Conservation (phyloP, 116 monocot genomes). For the Trichopus zeylanicus region DNA sequence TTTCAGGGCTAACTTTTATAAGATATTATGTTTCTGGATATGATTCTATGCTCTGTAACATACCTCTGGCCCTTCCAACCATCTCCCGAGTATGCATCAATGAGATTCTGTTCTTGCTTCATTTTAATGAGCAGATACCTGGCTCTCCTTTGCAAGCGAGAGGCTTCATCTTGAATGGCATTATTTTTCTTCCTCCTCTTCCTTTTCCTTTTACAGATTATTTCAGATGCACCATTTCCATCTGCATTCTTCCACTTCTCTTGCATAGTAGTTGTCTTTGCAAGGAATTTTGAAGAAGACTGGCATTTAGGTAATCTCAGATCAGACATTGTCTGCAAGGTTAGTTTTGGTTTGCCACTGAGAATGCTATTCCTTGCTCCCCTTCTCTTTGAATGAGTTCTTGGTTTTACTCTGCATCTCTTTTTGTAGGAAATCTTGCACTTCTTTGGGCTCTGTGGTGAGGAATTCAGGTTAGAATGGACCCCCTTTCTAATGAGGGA, state of each 20-base stretch:
- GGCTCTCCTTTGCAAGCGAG: conserved; percentile 56
- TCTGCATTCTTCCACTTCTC: conserved; percentile 3
- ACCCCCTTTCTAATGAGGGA: conserved; percentile 12
- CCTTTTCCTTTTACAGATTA: conserved; percentile 21
- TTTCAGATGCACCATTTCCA: conserved; percentile 14
- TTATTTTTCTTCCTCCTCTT: conserved; percentile 37
- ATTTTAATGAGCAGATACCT: conserved; percentile 76
- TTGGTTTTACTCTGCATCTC: conserved; percentile 15
- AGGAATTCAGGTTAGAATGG: conserved; percentile 20
- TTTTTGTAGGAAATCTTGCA: conserved; percentile 21
- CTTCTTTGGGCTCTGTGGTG: conserved; percentile 12
- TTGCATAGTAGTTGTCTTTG: conserved; percentile 5
- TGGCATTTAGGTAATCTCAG: conserved; percentile 10
- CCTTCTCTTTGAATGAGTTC: conserved; percentile 17
- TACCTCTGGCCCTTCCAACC: conserved; percentile 95
- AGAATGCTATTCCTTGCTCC: conserved; percentile 17
- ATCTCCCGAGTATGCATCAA: conserved; percentile 86
- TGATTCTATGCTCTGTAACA: conserved; percentile 6
- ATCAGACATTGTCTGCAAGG: conserved; percentile 9
- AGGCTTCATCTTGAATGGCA: conserved; percentile 54
- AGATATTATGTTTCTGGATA: too few species aligned
- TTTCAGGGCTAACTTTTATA: too few species aligned
- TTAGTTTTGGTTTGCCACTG: conserved; percentile 11
- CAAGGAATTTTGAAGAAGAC: conserved; percentile 6
- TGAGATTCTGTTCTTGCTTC: conserved; percentile 77